A percentile compares a stretch with the other conserved stretches of the same genome.
Conservation (phyloP, 1,284 basidiomycete species). For the Albatrellus sp. region DNA sequence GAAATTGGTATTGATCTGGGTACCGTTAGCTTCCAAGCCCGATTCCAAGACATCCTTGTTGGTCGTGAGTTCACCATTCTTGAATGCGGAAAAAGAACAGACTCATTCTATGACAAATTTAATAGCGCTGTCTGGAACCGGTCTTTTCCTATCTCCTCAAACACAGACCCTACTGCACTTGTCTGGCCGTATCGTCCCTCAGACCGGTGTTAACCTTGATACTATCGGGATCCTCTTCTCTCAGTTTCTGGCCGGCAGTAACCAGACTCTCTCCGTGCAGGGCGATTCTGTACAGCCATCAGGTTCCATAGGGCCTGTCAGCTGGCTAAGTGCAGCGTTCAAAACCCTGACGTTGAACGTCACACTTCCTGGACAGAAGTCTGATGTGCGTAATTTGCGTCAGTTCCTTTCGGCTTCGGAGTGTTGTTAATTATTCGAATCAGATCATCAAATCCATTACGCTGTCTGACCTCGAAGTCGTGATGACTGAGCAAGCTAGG, state of each 20-base stretch:
- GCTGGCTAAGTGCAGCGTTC: slow-evolving; percentile 64
- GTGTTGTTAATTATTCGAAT: no score
- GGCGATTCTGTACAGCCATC: slow-evolving; percentile 55
- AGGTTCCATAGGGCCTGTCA: slow-evolving; percentile 35
- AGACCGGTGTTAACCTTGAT: slow-evolving; percentile 39
- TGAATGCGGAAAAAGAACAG: no score
- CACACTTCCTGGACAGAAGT: slow-evolving; percentile 51
- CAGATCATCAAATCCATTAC: slow-evolving; percentile 60
- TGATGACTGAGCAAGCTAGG: slow-evolving; percentile 37
- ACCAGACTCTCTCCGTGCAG: slow-evolving; percentile 46
- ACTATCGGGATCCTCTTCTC: slow-evolving; percentile 58
- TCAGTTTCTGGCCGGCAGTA: slow-evolving; percentile 53
- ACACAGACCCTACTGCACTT: slow-evolving; percentile 40
- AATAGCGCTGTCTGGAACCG: slow-evolving; percentile 35
- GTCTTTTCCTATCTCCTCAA: slow-evolving; percentile 42
- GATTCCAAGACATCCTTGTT: slow-evolving; percentile 39
- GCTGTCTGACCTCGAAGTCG: slow-evolving; percentile 47
- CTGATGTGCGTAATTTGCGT: slow-evolving; percentile 22
- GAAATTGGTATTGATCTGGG: slow-evolving; percentile 68
- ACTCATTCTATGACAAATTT: slow-evolving; percentile 1
- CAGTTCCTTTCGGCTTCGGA: neutral
- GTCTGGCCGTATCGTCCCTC: slow-evolving; percentile 51
- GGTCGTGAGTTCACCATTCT: slow-evolving; percentile 52
- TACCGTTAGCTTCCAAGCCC: slow-evolving; percentile 51
- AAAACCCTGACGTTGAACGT: slow-evolving; percentile 54